Percentiles rank a stretch among this genome's conserved stretches.
Conservation (phyloP, 2,329 filamentous ascomycete species). For the Elsinoe fawcettii region DNA sequence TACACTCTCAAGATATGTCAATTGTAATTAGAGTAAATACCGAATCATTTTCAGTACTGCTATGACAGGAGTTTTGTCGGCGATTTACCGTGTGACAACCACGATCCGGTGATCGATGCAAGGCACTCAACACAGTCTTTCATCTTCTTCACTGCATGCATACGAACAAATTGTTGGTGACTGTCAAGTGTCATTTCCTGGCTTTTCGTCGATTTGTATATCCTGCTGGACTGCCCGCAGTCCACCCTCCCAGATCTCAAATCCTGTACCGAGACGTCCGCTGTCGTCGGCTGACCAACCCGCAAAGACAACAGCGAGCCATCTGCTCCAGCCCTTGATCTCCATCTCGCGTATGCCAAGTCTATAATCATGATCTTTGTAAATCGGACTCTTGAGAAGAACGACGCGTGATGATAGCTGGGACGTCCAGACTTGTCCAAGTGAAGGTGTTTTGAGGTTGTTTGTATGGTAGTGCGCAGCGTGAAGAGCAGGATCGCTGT, state of each 20-base stretch:
- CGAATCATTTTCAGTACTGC: too few species aligned
- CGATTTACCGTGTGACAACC: too few species aligned
- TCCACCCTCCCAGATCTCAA: slow-evolving; percentile 66
- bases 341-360: slow-evolving; percentile 35
- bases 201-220: not conserved
- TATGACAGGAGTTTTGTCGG: not conserved
- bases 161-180: not conserved
- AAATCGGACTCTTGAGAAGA: slow-evolving; percentile 62
- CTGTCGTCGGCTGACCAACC: slow-evolving; percentile 56
- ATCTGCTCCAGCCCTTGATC: slow-evolving; percentile 59
- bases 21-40: too few species aligned
- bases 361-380: slow-evolving; percentile 33
- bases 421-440: slow-evolving; percentile 85
- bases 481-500: slow-evolving; percentile 15
- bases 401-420: slow-evolving; percentile 79
- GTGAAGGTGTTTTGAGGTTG: slow-evolving; percentile 69
- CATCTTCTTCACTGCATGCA: not conserved
- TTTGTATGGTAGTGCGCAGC: slow-evolving; percentile 26
- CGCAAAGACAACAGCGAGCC: slow-evolving; percentile 85
- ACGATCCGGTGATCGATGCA: not conserved
- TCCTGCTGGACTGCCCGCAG: slow-evolving; percentile 20
- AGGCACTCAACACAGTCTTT: not conserved
- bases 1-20: too few species aligned
- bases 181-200: not conserved
- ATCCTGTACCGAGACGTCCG: slow-evolving; percentile 53